Evolutionary conservation across 768 basidiomycete species (phyloP).

Genomic region (Boletus bicolor): DNA sequence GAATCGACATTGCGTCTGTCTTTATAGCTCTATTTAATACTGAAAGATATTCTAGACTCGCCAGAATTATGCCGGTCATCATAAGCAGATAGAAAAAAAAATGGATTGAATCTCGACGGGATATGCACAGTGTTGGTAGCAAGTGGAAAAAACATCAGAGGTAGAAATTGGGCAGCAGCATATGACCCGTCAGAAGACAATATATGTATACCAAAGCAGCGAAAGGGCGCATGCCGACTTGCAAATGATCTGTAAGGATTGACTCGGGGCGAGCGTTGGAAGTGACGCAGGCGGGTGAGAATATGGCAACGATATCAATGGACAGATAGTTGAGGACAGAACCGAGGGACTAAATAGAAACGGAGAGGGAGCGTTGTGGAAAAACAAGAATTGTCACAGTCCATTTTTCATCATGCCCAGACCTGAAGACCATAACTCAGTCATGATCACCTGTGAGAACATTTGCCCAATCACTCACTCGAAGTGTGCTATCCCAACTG

Average conservation of each 20-base stretch:
- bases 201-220: slow-evolving; percentile 38
- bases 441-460: background rate
- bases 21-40: slow-evolving; percentile 4
- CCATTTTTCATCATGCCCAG: slow-evolving; percentile 64
- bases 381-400: slow-evolving; percentile 24
- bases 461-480: slow-evolving; percentile 51
- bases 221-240: slow-evolving; percentile 34
- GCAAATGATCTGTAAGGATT: slow-evolving; percentile 52
- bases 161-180: slow-evolving; percentile 33
- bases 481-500: slow-evolving; percentile 95
- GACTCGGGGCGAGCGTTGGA: slow-evolving; percentile 55
- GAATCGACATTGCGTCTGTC: background rate
- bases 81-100: slow-evolving; percentile 12
- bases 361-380: slow-evolving; percentile 21
- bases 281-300: slow-evolving; percentile 50
- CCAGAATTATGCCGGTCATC: background rate
- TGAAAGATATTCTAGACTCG: background rate
- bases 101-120: slow-evolving; percentile 37
- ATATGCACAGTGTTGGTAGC: slow-evolving; percentile 48
- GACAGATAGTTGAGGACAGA: slow-evolving; percentile 33
- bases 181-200: slow-evolving; percentile 33
- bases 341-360: slow-evolving; percentile 21
- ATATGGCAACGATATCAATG: slow-evolving; percentile 50
- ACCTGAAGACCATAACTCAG: slow-evolving; percentile 47
- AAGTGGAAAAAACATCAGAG: slow-evolving; percentile 33